Percentiles rank a stretch among this genome's conserved stretches.
These are phyloP conservation scores for Furcasterigmium sp. DNA, from an alignment of 2,329 filamentous ascomycete genomes.

Conservation along the genomic window DNA sequence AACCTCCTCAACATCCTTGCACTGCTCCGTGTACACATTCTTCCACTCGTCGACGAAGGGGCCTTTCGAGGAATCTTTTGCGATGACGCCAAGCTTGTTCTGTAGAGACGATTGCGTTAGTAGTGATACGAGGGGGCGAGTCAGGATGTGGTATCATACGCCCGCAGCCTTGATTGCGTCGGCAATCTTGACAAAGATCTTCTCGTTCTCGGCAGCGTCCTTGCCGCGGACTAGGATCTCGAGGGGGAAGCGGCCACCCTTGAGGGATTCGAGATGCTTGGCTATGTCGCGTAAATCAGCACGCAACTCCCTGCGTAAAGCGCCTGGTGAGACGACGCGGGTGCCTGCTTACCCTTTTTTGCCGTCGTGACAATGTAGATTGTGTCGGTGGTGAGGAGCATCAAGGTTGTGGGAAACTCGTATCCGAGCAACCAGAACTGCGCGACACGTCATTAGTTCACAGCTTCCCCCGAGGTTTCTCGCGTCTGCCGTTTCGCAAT, in stretches of 20 bases:
- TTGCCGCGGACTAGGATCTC: conserved; percentile 91
- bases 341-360: conserved; percentile 72
- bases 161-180: conserved; percentile 85
- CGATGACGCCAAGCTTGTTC: conserved; percentile 85
- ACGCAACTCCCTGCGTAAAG: too few relatives aligned
- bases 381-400: conserved; percentile 83
- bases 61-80: conserved; percentile 78
- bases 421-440: conserved; percentile 98
- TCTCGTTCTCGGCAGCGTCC: conserved; percentile 84
- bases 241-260: conserved; percentile 85
- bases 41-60: conserved; percentile 98
- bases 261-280: conserved; percentile 86
- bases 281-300: conserved; percentile 44
- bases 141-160: conserved; percentile 51
- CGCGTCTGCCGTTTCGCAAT: too few relatives aligned
- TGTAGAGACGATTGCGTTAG: conserved; percentile 23
- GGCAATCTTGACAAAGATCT: conserved; percentile 78
- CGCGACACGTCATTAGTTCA: conserved; percentile 13
- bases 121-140: background rate
- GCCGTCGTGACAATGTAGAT: conserved; percentile 92
- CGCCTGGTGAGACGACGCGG: background rate
- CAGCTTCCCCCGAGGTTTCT: background rate
- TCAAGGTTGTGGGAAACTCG: conserved; percentile 93
- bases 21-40: conserved; percentile 68
- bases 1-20: conserved; percentile 82